phyloP scores from a whole-genome alignment of 2,329 filamentous ascomycete species.

The Colletotrichum euphorbiae region DNA sequence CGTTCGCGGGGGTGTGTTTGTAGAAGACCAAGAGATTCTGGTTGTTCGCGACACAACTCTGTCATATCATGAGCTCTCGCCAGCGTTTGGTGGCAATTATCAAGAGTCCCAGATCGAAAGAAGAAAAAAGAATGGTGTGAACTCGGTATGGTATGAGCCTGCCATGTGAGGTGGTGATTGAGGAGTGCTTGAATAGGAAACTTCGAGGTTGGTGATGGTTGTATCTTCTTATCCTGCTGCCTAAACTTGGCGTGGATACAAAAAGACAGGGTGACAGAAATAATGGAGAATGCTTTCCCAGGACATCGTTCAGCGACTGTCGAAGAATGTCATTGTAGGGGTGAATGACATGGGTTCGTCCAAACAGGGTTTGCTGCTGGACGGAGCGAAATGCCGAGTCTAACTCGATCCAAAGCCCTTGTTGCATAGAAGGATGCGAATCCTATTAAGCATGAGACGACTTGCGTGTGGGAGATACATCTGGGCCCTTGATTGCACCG shows the following conservation, averaged over 20 bases:
- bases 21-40: too few relatives aligned
- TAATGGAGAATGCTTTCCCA: conserved; percentile 25
- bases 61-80: too few relatives aligned
- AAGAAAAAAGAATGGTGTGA: not conserved
- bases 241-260: conserved; percentile 26
- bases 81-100: not conserved
- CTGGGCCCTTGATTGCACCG: too few relatives aligned
- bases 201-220: conserved; percentile 10
- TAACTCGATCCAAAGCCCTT: conserved; percentile 31
- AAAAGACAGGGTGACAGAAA: conserved; percentile 24
- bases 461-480: not conserved
- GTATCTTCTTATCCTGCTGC: conserved; percentile 35
- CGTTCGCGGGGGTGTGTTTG: not conserved
- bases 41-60: too few relatives aligned
- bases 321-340: conserved; percentile 27
- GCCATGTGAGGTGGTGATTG: not conserved
- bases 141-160: too few relatives aligned
- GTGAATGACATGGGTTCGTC: conserved; percentile 8
- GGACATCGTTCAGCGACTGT: conserved; percentile 29
- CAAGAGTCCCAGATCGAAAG: not conserved
- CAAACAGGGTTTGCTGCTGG: conserved; percentile 32
- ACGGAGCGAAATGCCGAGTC: conserved; percentile 40
- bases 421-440: conserved; percentile 10
- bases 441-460: conserved; percentile 11
- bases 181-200: not conserved